phyloP scores from a whole-genome alignment of 2,329 filamentous ascomycete species.

The Colletotrichum phormii region DNA sequence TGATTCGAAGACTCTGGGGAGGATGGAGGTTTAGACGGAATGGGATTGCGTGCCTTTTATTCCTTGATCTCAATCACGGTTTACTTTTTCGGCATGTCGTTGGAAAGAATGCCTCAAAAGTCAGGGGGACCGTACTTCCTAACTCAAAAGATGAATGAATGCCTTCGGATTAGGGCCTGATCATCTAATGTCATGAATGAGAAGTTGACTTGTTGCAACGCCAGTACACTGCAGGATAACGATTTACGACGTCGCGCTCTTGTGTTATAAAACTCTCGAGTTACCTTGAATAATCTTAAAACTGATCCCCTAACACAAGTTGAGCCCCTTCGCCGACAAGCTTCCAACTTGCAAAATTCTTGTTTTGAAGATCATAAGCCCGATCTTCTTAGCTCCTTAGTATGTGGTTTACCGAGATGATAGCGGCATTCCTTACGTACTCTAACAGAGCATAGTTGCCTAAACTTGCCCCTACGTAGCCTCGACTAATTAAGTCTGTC shows the following conservation, averaged over 20 bases:
- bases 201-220: background rate
- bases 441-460: too few relatives aligned
- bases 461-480: too few relatives aligned
- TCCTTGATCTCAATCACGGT: too few relatives aligned
- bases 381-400: background rate
- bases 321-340: background rate
- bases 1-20: conserved; percentile 16
- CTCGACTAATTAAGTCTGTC: too few relatives aligned
- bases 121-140: background rate
- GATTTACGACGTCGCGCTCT: background rate
- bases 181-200: too few relatives aligned
- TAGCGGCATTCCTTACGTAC: too few relatives aligned
- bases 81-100: background rate
- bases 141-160: background rate
- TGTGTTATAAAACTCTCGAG: background rate
- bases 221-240: background rate
- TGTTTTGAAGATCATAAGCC: background rate
- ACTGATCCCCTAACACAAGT: background rate
- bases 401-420: too few relatives aligned
- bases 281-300: background rate
- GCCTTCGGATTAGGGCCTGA: background rate
- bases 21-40: background rate
- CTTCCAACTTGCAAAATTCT: background rate
- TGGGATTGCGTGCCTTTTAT: too few relatives aligned
- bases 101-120: background rate